A percentile compares a stretch with the other conserved stretches of the same genome.
Evolutionary conservation across 345 rosid species (phyloP).

Genomic region (Gossypium longicalyx): DNA sequence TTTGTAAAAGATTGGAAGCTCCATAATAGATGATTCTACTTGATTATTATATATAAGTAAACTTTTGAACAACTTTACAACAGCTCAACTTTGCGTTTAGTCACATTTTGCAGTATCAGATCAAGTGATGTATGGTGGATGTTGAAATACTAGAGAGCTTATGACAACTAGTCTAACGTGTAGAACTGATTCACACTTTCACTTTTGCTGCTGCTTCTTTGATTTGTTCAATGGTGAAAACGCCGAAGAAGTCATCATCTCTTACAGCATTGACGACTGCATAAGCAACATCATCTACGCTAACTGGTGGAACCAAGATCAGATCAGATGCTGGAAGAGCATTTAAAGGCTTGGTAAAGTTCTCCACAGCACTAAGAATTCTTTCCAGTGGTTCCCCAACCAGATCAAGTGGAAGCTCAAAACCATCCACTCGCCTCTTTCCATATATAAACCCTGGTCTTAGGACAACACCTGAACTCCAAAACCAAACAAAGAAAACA

Average conservation of each 20-base stretch:
- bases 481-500: neutral
- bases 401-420: constrained; percentile 78
- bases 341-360: constrained; percentile 13
- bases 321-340: constrained; percentile 25
- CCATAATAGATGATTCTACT: neutral
- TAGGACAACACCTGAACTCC: constrained; percentile 62
- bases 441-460: constrained; percentile 90
- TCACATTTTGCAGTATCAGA: neutral
- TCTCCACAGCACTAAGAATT: constrained; percentile 19
- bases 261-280: constrained; percentile 60
- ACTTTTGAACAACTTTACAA: constrained; percentile 1
- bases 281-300: constrained; percentile 71
- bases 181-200: constrained; percentile 29
- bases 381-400: constrained; percentile 72
- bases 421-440: constrained; percentile 59
- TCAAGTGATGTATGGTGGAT: neutral
- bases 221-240: constrained; percentile 90
- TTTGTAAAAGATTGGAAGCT: neutral
- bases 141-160: neutral
- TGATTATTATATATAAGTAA: neutral
- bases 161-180: neutral
- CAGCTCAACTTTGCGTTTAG: neutral
- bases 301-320: constrained; percentile 75
- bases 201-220: constrained; percentile 82
- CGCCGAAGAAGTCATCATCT: constrained; percentile 76